These are phyloP conservation scores for Pichia cactophila DNA, from an alignment of 1,139 yeast genomes.

Conservation along the genomic window DNA sequence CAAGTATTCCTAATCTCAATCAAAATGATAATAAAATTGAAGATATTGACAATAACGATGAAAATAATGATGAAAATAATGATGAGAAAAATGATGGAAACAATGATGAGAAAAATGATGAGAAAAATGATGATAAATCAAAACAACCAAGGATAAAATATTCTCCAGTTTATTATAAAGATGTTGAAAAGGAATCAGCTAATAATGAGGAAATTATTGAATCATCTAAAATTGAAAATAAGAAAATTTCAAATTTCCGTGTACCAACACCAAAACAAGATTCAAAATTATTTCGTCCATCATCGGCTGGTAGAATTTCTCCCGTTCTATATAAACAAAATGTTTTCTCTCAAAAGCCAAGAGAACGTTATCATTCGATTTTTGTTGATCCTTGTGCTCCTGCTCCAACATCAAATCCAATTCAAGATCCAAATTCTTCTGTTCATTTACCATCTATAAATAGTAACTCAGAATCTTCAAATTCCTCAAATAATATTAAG, in stretches of 20 bases:
- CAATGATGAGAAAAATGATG: background rate
- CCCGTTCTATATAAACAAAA: conserved; percentile 12
- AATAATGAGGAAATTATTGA: background rate
- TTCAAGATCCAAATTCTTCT: conserved; percentile 5
- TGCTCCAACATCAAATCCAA: conserved; percentile 18
- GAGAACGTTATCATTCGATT: conserved; percentile 31
- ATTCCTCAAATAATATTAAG: background rate
- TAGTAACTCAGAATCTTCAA: background rate
- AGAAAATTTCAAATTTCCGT: background rate
- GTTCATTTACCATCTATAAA: conserved; percentile 4
- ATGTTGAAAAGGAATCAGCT: background rate
- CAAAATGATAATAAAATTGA: background rate
- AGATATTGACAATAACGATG: too few relatives aligned
- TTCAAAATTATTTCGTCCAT: conserved; percentile 1
- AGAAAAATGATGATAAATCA: background rate
- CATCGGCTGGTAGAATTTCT: conserved; percentile 8
- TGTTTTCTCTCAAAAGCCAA: conserved; percentile 11
- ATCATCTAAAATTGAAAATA: background rate
- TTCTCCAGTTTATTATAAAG: background rate
- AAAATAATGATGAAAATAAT: background rate
- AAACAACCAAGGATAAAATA: background rate
- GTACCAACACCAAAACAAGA: conserved; percentile 2
- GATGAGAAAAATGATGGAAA: background rate
- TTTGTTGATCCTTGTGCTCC: conserved; percentile 33
- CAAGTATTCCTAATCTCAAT: background rate